Conservation (phyloP, 2,329 filamentous ascomycete genomes). For the Gaeumannomyces sp. region DNA sequence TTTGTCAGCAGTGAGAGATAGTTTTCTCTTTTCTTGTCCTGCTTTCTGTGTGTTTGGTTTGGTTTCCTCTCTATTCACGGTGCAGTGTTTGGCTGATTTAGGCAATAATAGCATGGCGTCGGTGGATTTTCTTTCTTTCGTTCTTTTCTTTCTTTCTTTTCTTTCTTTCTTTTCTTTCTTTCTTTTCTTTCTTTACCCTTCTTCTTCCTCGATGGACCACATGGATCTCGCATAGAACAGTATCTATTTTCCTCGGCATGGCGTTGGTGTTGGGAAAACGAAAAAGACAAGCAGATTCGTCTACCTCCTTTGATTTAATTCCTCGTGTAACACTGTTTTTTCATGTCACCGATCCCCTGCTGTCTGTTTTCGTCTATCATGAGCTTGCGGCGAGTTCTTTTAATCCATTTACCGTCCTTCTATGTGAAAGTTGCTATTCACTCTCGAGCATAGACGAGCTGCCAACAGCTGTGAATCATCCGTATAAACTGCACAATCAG, state of each 20-base stretch:
- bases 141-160: conserved; percentile 1
- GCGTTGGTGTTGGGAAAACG: neutral
- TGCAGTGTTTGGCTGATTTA: neutral
- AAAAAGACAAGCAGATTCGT: neutral
- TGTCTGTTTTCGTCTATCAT: no score
- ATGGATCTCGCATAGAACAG: neutral
- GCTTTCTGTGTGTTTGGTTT: neutral
- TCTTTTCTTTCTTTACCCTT: neutral
- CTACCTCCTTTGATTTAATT: no score
- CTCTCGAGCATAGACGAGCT: no score
- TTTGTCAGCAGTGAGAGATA: conserved; percentile 25
- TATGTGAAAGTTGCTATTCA: no score
- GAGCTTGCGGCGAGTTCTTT: no score
- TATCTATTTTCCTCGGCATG: neutral
- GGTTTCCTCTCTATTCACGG: neutral
- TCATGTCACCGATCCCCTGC: no score
- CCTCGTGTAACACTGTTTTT: no score
- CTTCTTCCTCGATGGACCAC: neutral
- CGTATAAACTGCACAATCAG: no score
- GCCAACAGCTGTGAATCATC: no score
- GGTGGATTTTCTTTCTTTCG: neutral
- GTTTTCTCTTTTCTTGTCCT: conserved; percentile 1
- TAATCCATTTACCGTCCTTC: no score
- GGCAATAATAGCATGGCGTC: neutral
- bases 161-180: neutral